Evolutionary conservation across 2,329 filamentous ascomycete species (phyloP).

Genomic region (Fusarium secorum): DNA sequence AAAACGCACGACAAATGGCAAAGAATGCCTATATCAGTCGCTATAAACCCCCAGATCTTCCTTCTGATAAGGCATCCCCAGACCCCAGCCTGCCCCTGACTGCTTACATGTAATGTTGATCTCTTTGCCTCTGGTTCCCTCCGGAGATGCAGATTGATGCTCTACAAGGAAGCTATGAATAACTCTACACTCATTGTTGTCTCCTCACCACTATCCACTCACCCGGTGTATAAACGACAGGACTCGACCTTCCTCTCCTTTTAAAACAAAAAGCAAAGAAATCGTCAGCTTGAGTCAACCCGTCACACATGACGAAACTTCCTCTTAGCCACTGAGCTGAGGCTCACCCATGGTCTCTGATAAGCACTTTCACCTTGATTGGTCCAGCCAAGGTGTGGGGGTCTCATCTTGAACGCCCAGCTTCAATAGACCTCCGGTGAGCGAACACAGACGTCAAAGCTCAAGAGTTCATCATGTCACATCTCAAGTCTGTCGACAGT

Average conservation of each 20-base stretch:
- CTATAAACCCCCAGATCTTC: slow-evolving; percentile 9
- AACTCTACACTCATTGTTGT: slow-evolving; percentile 1
- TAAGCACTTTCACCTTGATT: slow-evolving; percentile 41
- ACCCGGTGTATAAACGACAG: neutral
- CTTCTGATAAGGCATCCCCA: slow-evolving; percentile 36
- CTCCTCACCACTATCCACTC: neutral
- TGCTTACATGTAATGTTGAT: slow-evolving; percentile 13
- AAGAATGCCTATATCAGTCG: neutral
- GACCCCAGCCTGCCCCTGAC: slow-evolving; percentile 21
- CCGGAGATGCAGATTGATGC: neutral
- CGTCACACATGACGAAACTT: slow-evolving; percentile 22
- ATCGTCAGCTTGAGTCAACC: slow-evolving; percentile 1
- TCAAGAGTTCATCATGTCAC: neutral
- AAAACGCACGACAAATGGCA: slow-evolving; percentile 35
- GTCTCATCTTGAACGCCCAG: slow-evolving; percentile 18
- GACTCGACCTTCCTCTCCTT: neutral
- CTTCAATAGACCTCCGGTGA: slow-evolving; percentile 11
- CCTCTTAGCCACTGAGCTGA: neutral
- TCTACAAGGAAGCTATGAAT: neutral
- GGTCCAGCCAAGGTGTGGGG: slow-evolving; percentile 35
- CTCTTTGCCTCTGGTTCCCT: neutral
- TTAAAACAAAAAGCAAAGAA: slow-evolving; percentile 19
- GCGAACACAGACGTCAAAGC: slow-evolving; percentile 9
- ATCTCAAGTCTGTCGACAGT: neutral
- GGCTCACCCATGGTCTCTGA: slow-evolving; percentile 26